Conservation (phyloP, 1,139 yeast genomes). For the Yamadazyma membranifaciens region DNA sequence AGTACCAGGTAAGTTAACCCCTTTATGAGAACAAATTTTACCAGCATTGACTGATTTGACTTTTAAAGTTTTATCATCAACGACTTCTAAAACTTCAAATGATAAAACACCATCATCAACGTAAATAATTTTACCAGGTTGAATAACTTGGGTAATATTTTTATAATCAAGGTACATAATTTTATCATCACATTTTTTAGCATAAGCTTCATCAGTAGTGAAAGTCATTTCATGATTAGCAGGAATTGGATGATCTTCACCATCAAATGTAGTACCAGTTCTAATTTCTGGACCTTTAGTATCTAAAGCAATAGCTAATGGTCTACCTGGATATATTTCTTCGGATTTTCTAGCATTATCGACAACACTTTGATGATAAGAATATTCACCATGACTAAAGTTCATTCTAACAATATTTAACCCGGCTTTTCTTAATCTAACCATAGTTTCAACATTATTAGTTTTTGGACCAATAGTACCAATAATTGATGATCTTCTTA, state of each 20-base stretch:
- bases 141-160: constrained; percentile 93
- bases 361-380: constrained; percentile 93
- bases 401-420: constrained; percentile 97
- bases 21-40: constrained; percentile 94
- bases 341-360: constrained; percentile 96
- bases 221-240: constrained; percentile 89
- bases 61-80: constrained; percentile 75
- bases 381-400: constrained; percentile 97
- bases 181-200: constrained; percentile 68
- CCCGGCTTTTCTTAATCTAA: constrained; percentile 92
- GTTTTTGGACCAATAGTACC: constrained; percentile 99
- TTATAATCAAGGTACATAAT: constrained; percentile 90
- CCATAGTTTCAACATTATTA: constrained; percentile 81
- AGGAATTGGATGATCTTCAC: constrained; percentile 75
- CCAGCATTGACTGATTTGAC: constrained; percentile 93
- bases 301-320: constrained; percentile 96
- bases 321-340: constrained; percentile 88
- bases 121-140: constrained; percentile 83
- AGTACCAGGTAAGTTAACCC: constrained; percentile 98
- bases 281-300: constrained; percentile 99
- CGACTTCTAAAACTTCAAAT: constrained; percentile 83
- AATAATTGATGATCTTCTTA: constrained; percentile 94
- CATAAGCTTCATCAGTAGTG: constrained; percentile 84
- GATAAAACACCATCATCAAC: constrained; percentile 98
- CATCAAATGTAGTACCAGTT: constrained; percentile 89